phyloP scores from a whole-genome alignment of 768 basidiomycete species.

The Kwoniella dendrophila region DNA sequence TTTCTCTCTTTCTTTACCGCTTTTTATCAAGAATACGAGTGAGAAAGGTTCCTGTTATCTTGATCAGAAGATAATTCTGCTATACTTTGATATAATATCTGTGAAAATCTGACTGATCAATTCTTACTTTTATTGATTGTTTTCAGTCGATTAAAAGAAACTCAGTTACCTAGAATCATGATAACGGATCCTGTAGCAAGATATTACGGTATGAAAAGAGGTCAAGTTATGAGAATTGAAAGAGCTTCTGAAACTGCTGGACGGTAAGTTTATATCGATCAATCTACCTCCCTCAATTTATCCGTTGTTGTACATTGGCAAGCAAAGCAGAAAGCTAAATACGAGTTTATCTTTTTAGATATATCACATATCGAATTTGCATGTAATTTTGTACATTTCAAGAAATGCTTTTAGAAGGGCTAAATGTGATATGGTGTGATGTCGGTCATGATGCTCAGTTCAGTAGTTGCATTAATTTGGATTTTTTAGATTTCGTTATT shows the following conservation, averaged over 20 bases:
- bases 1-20: not conserved
- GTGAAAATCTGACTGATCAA: not conserved
- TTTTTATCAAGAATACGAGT: too few species aligned
- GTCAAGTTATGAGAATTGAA: constrained; percentile 98
- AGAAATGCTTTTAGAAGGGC: too few species aligned
- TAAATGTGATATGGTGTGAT: too few species aligned
- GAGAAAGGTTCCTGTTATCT: too few species aligned
- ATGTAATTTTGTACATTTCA: constrained; percentile 28
- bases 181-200: constrained; percentile 95
- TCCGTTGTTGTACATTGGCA: too few species aligned
- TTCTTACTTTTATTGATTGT: not conserved
- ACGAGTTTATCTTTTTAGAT: constrained; percentile 21
- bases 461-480: too few species aligned
- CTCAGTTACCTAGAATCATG: constrained; percentile 95
- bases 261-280: constrained; percentile 38
- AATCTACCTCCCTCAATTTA: not conserved
- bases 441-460: too few species aligned
- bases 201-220: constrained; percentile 92
- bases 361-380: constrained; percentile 54
- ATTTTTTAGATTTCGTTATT: too few species aligned
- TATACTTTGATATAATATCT: too few species aligned
- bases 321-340: too few species aligned
- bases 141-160: constrained; percentile 89
- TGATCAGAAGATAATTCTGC: too few species aligned
- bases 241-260: constrained; percentile 96